Evolutionary conservation across 805 yeast genomes (phyloP), one percentile per base, ranked within the genome.

Genomic region (Debaryomyces hansenii): DNA sequence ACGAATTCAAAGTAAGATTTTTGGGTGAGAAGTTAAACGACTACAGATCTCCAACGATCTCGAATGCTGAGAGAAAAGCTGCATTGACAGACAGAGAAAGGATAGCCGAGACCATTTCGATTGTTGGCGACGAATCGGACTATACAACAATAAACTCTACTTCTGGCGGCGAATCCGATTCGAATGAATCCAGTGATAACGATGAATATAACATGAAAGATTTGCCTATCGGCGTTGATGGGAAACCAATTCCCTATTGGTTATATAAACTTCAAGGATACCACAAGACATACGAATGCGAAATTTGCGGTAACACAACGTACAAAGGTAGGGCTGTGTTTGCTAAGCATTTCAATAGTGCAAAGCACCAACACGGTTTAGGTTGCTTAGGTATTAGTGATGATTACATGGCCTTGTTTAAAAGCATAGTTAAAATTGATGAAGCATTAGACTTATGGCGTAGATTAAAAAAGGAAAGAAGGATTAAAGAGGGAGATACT

Each of bases 191-290:
- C 16, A 65, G 60, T 11, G 72, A 66, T 1, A 68, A 59, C 9
- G 74, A 64, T 10, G 63, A 61, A 29, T 69, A 58, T 7, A 75
- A 76, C 49, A 82, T 84, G 15, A 69, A 79, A 46, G 80, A 84
- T 46, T 63, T 88, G 45, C 96, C 96, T 0, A 43, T 88, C 0
- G 98, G 96, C 0, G 78, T 87, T 15, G 97, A 91, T 64, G 97
- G 97, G 0, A 78, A 77, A 35, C 97, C 97, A 0, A 89, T 94
- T 24, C 99, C 99, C 1, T 82, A 76, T 45, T 94, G 99, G 99
- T 71, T 94, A 24, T 91, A 82, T 74, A 94, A 91, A 63, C 70
- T 91, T 38, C 90, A 90, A 57, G 99, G 99, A 0, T 72, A 91
- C 9, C 87, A 87, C 46, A 76, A 80, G 37, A 80, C 78, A 43